Evolutionary conservation across 140 eudicot species (phyloP).

Genomic region (Stevia rebaudiana): DNA sequence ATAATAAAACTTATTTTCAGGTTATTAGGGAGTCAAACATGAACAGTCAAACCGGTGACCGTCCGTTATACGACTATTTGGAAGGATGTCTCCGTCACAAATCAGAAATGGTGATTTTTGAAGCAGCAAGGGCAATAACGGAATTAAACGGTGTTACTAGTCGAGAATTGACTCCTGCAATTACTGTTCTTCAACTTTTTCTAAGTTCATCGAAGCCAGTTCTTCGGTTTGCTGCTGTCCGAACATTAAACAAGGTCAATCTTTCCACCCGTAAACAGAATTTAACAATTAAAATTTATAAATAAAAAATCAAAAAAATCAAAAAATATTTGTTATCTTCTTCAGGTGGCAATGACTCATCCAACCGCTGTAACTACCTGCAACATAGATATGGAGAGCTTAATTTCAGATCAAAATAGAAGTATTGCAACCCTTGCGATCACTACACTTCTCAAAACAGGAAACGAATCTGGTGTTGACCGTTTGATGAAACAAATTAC

Average conservation of each 20-base stretch:
- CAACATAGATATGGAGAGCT: constrained; percentile 95
- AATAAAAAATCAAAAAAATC: too few species aligned
- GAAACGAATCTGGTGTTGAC: constrained; percentile 94
- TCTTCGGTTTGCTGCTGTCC: constrained; percentile 92
- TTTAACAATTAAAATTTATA: background rate
- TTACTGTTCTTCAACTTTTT: constrained; percentile 88
- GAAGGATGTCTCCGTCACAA: constrained; percentile 93
- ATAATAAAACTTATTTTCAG: constrained; percentile 25
- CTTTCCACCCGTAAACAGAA: constrained; percentile 1
- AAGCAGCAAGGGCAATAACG: constrained; percentile 93
- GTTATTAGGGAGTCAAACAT: constrained; percentile 74
- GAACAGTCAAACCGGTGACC: constrained; percentile 61
- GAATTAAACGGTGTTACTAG: constrained; percentile 76
- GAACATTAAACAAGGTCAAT: constrained; percentile 86
- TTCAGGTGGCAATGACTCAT: constrained; percentile 96
- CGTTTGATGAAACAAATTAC: constrained; percentile 98
- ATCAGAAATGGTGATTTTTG: constrained; percentile 93
- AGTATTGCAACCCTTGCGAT: constrained; percentile 98
- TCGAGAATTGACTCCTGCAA: constrained; percentile 89
- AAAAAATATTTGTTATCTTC: background rate
- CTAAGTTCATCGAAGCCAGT: constrained; percentile 92
- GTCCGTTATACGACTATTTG: constrained; percentile 85
- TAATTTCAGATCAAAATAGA: constrained; percentile 92
- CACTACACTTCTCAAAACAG: constrained; percentile 89
- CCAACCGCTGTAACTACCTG: constrained; percentile 96